Conservation (phyloP, 305 asterid genomes). For the Fraxinus latifolia region DNA sequence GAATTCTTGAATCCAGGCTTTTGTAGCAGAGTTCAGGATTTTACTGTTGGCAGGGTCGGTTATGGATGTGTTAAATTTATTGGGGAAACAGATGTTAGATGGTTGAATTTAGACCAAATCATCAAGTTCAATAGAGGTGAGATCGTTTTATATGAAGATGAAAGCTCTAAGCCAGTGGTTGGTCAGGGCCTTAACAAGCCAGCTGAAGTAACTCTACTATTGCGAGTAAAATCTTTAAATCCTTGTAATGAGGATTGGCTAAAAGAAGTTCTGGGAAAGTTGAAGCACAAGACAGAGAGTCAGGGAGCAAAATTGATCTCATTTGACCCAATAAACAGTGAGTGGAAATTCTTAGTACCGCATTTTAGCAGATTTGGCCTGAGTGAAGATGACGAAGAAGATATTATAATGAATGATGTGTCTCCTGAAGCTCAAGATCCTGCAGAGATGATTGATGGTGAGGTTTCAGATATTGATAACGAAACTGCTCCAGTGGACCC, state of each 20-base stretch:
- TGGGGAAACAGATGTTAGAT: conserved; percentile 85
- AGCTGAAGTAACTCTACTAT: conserved; percentile 74
- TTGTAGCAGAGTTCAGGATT: conserved; percentile 66
- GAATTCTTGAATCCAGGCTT: conserved; percentile 65
- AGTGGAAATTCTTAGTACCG: conserved; percentile 81
- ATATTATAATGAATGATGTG: conserved; percentile 59
- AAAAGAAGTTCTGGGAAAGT: conserved; percentile 20
- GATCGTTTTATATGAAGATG: conserved; percentile 76
- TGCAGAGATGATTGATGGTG: conserved; percentile 44
- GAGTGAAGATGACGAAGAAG: conserved; percentile 82
- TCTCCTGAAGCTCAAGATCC: conserved; percentile 55
- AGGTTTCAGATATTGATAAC: conserved; percentile 56
- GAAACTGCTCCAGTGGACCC: conserved; percentile 42
- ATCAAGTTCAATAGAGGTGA: conserved; percentile 62
- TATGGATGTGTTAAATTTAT: conserved; percentile 65
- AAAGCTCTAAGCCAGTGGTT: conserved; percentile 57
- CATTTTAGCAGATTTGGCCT: conserved; percentile 96
- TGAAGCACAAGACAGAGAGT: conserved; percentile 57
- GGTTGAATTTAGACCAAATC: conserved; percentile 66
- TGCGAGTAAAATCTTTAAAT: conserved; percentile 27
- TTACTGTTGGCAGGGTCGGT: conserved; percentile 73
- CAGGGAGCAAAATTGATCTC: conserved; percentile 81
- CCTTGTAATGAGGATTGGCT: conserved; percentile 23
- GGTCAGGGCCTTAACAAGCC: conserved; percentile 91
- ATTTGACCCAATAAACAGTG: conserved; percentile 51